Evolutionary conservation across 331 rosid genomes (phyloP), one percentile per base, ranked within the genome.

Genomic region (Stylosanthes scabra): DNA sequence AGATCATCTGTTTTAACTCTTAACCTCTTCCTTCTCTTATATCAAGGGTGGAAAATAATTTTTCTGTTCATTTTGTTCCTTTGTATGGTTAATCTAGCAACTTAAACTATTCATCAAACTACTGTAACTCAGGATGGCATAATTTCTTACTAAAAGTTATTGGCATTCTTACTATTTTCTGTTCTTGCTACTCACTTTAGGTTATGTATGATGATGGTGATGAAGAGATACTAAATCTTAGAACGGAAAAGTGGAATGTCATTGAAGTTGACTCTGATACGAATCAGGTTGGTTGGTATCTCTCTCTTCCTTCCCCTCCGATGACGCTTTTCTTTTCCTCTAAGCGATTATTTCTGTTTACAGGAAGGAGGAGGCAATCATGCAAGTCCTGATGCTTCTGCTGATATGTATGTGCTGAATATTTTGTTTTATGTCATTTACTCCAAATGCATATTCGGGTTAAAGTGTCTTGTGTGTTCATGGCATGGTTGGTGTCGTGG

Each of bases 141-240:
- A 44, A 62, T 47, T 16, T 52, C 34, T 42, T 42, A 5, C 63
- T 57, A 16, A 50, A 15, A 59, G 49, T 9, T 66, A 11, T 11
- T 6, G 49, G 49, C 50, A 8, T 49, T 42, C 59, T 3, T 37
- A 15, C 63, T 50, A 27, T 64, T 49, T 71, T 52, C 67, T 67
- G 63, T 55, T 14, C 61, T 1, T 37, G n/a, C 45, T 70, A 14
- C 76, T 66, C 66, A 75, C 14, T 75, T 46, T 73, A 95, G 99
- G 93, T 95, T 40, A 10, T 47, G 42, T 95, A 95, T 71, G 83
- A 74, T 51, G 99, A 92, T 78, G 99, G 97, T 50, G 99, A 95
- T 62, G 39, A 68, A 56, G 99, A 95, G 82, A 13, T 57, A 40
- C 78, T 95, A 52, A 75, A 81, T 85, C 96, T 95, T 68, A 63